Percentiles rank a stretch among this genome's conserved stretches.
phyloP scores from a whole-genome alignment of 2,329 filamentous ascomycete species.

The Pestalotiopsis sp. region DNA sequence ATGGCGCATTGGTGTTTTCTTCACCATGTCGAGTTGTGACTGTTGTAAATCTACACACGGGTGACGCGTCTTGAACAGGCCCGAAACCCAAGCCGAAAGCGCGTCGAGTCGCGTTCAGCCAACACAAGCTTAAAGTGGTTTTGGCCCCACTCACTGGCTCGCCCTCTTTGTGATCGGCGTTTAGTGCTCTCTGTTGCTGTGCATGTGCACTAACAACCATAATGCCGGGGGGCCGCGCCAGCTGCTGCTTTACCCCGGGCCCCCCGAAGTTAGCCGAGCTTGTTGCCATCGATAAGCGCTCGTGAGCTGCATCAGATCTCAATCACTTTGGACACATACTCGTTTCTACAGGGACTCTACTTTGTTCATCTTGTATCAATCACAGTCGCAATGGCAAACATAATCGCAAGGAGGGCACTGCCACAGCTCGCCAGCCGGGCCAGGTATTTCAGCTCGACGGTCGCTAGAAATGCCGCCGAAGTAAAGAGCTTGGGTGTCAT shows the following conservation, averaged over 20 bases:
- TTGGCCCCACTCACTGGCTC: not conserved
- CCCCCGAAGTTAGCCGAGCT: constrained; percentile 14
- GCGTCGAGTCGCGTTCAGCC: constrained; percentile 12
- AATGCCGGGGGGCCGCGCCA: not conserved
- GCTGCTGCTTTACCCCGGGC: not conserved
- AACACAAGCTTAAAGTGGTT: not conserved
- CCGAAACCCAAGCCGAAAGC: not conserved
- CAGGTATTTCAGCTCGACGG: constrained; percentile 69
- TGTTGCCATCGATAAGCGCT: not conserved
- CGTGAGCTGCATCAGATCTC: not conserved
- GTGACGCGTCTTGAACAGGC: not conserved
- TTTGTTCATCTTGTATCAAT: not conserved
- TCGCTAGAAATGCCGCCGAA: constrained; percentile 62
- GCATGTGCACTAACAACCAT: not conserved
- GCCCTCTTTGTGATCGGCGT: not conserved
- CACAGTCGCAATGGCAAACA: constrained; percentile 37
- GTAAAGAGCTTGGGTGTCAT: constrained; percentile 89
- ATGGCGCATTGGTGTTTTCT: not conserved
- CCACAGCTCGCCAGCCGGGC: constrained; percentile 39
- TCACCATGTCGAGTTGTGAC: not conserved
- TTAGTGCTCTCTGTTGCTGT: not conserved
- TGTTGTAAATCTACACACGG: not conserved
- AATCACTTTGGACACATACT: not conserved
- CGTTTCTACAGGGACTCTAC: not conserved
- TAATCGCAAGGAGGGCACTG: constrained; percentile 38